phyloP scores from a whole-genome alignment of 1,139 yeast genomes.

The Schizosaccharomyces versatilis region DNA sequence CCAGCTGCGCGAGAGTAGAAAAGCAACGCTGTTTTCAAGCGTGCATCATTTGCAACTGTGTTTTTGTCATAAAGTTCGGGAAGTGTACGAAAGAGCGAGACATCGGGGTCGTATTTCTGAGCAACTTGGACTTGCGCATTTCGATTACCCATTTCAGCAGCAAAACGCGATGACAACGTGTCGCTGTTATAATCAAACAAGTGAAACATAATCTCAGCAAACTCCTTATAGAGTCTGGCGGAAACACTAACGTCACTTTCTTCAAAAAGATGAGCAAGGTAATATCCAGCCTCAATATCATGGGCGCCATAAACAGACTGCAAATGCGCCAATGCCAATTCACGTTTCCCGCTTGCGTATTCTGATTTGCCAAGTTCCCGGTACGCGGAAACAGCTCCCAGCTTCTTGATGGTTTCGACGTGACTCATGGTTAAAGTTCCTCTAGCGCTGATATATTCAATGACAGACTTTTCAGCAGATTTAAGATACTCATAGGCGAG shows the following conservation, averaged over 20 bases:
- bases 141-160: background rate
- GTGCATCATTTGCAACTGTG: background rate
- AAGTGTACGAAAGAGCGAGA: background rate
- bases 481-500: no score
- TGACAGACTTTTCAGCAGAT: no score
- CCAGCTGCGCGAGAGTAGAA: conserved; percentile 52
- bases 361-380: no score
- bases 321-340: background rate
- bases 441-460: no score
- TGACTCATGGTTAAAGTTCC: no score
- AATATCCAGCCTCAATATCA: background rate
- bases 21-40: conserved; percentile 29
- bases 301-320: background rate
- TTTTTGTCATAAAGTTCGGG: background rate
- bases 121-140: background rate
- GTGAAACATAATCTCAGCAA: background rate
- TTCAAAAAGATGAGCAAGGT: background rate
- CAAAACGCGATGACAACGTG: background rate
- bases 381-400: no score
- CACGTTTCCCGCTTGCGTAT: background rate
- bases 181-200: background rate
- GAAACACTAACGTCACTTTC: background rate
- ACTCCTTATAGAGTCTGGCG: background rate
- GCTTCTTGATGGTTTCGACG: no score
- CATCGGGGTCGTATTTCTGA: background rate